Evolutionary conservation across 2,329 filamentous ascomycete genomes (phyloP).

Genomic region (Alternaria brassicae): DNA sequence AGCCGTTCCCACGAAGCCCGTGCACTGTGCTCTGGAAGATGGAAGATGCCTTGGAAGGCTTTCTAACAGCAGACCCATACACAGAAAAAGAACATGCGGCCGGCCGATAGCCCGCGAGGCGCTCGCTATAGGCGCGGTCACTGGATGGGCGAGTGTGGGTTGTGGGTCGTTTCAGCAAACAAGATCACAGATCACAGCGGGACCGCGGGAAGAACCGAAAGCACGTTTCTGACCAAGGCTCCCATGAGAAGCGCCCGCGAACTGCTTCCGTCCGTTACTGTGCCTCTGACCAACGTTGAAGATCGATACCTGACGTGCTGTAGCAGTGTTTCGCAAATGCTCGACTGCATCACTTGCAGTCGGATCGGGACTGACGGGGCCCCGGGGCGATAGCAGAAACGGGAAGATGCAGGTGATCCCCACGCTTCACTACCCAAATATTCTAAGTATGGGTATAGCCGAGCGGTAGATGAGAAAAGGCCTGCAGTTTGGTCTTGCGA

Average conservation of each 20-base stretch:
- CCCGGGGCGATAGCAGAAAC: slow-evolving; percentile 12
- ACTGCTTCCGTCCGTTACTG: slow-evolving; percentile 19
- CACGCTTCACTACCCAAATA: slow-evolving; percentile 13
- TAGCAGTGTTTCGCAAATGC: slow-evolving; percentile 3
- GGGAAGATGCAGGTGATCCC: slow-evolving; percentile 2
- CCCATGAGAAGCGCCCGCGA: slow-evolving; percentile 27
- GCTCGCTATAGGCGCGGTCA: slow-evolving; percentile 25
- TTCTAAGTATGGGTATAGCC: slow-evolving; percentile 27
- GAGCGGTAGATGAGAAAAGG: slow-evolving; percentile 9
- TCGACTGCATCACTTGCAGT: not conserved
- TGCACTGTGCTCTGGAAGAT: not conserved
- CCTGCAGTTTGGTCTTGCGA: slow-evolving; percentile 3
- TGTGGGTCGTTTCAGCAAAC: slow-evolving; percentile 20
- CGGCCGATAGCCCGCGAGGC: slow-evolving; percentile 18
- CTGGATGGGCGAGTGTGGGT: slow-evolving; percentile 20
- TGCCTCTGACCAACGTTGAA: slow-evolving; percentile 12
- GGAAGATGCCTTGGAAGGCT: not conserved
- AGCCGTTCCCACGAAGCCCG: slow-evolving; percentile 19
- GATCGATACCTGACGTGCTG: slow-evolving; percentile 1
- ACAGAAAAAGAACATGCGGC: slow-evolving; percentile 11
- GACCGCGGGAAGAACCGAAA: slow-evolving; percentile 22
- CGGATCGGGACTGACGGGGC: slow-evolving; percentile 2
- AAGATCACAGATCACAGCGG: slow-evolving; percentile 11
- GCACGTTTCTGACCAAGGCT: slow-evolving; percentile 22
- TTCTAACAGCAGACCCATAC: slow-evolving; percentile 10